These are phyloP conservation scores for Flagelloscypha sp. DNA, from an alignment of 768 basidiomycete genomes.

Conservation along the genomic window DNA sequence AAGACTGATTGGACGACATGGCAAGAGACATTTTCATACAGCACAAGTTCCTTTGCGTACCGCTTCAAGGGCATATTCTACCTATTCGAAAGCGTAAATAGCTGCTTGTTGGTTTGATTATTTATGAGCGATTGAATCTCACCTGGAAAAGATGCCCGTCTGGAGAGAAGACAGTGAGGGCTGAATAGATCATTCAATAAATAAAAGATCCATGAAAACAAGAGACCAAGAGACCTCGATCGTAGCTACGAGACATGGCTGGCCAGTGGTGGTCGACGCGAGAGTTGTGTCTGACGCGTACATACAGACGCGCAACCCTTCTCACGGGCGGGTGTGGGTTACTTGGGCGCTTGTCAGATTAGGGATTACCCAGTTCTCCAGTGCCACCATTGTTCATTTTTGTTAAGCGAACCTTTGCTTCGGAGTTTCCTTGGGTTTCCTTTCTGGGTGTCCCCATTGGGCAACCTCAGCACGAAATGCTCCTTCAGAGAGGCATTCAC, in stretches of 20 bases:
- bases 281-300: constrained; percentile 4
- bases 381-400: no score
- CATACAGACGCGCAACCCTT: not conserved
- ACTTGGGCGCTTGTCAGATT: no score
- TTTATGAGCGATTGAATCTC: constrained; percentile 21
- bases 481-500: no score
- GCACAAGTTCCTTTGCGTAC: constrained; percentile 96
- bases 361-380: no score
- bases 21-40: constrained; percentile 37
- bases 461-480: no score
- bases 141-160: constrained; percentile 99
- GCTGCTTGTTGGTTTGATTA: constrained; percentile 8
- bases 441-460: no score
- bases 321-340: no score
- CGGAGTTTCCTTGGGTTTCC: no score
- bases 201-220: not conserved
- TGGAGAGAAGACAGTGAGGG: constrained; percentile 95
- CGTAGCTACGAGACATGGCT: constrained; percentile 89
- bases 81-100: constrained; percentile 41
- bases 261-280: no score
- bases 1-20: constrained; percentile 1
- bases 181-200: constrained; percentile 30
- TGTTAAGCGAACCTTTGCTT: no score
- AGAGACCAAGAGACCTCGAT: constrained; percentile 61
- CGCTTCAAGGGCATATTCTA: constrained; percentile 98